These are phyloP conservation scores for Yamadazyma membranifaciens DNA, from an alignment of 1,139 yeast species.

Conservation along the genomic window DNA sequence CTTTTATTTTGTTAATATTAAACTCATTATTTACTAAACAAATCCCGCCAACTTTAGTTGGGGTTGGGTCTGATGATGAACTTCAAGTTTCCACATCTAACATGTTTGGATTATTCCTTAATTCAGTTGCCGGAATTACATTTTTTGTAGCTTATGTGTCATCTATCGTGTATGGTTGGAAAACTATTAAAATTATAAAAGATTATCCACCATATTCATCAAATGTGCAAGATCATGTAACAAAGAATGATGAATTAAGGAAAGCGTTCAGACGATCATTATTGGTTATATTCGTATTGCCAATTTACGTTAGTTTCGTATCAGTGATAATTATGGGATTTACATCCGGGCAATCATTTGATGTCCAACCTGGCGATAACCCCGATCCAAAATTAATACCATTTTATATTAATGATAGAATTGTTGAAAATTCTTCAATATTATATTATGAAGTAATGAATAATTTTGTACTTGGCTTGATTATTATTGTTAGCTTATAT, in stretches of 20 bases:
- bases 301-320: constrained; percentile 17
- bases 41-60: not conserved
- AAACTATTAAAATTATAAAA: constrained; percentile 28
- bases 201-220: constrained; percentile 31
- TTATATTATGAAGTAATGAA: constrained; percentile 14
- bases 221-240: constrained; percentile 18
- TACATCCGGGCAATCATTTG: not conserved
- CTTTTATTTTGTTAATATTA: not conserved
- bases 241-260: constrained; percentile 20
- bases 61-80: not conserved
- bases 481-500: constrained; percentile 23
- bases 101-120: constrained; percentile 5
- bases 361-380: not conserved
- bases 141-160: constrained; percentile 14
- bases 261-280: constrained; percentile 31
- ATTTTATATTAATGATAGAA: constrained; percentile 3
- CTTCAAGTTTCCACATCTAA: not conserved
- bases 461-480: constrained; percentile 16
- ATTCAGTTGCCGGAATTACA: not conserved
- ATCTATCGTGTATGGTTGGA: constrained; percentile 23
- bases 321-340: not conserved
- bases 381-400: not conserved
- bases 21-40: not conserved
- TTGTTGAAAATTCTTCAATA: constrained; percentile 3
- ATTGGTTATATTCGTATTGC: constrained; percentile 28